These are phyloP conservation scores for Amylocarpus encephaloides DNA, from an alignment of 2,329 filamentous ascomycete genomes.

Conservation along the genomic window DNA sequence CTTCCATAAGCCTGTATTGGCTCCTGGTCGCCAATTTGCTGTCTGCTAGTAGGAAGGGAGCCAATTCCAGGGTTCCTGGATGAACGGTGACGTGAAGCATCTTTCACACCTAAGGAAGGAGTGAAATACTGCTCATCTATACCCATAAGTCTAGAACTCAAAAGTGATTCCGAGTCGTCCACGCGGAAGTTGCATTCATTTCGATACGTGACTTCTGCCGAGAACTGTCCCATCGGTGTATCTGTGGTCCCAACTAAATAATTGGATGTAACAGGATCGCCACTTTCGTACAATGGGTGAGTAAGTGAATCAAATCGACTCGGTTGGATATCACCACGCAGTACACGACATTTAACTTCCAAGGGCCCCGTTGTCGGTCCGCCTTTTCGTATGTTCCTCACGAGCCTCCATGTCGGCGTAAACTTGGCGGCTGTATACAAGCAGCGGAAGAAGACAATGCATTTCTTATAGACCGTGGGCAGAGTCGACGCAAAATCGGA, in stretches of 20 bases:
- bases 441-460: constrained; percentile 88
- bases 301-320: constrained; percentile 62
- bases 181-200: constrained; percentile 86
- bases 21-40: constrained; percentile 45
- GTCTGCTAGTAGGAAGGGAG: constrained; percentile 65
- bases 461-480: constrained; percentile 93
- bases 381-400: constrained; percentile 63
- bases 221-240: constrained; percentile 78
- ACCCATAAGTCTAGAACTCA: constrained; percentile 91
- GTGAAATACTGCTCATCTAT: constrained; percentile 82
- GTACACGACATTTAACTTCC: constrained; percentile 74
- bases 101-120: constrained; percentile 55
- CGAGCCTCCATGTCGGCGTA: constrained; percentile 80
- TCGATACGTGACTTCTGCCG: constrained; percentile 75
- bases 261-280: constrained; percentile 59
- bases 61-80: constrained; percentile 51
- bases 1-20: constrained; percentile 81
- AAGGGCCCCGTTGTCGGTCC: constrained; percentile 55
- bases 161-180: constrained; percentile 81
- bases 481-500: constrained; percentile 58
- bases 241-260: constrained; percentile 80
- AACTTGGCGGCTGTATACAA: constrained; percentile 78
- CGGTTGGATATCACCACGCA: constrained; percentile 47
- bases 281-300: constrained; percentile 60
- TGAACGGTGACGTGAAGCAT: constrained; percentile 34